phyloP scores from a whole-genome alignment of 2,329 filamentous ascomycete genomes.

The Mycogone perniciosa region DNA sequence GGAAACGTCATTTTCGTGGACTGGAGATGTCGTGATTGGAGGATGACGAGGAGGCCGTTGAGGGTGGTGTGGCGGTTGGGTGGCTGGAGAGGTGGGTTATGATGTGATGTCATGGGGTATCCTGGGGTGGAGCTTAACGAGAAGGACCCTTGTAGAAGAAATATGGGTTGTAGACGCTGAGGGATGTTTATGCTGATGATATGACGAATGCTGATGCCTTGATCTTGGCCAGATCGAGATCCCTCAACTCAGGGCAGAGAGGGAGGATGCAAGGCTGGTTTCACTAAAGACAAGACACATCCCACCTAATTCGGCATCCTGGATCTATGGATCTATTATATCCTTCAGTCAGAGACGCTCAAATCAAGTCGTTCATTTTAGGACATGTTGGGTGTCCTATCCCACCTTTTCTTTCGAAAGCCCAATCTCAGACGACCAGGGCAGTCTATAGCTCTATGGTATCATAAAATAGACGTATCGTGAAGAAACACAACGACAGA shows the following conservation, averaged over 20 bases:
- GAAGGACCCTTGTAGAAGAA: background rate
- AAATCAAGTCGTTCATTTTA: too few relatives aligned
- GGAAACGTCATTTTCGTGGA: constrained; percentile 9
- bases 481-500: background rate
- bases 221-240: background rate
- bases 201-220: background rate
- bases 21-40: constrained; percentile 1
- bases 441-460: constrained; percentile 4
- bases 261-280: too few relatives aligned
- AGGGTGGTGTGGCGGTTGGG: background rate
- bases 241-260: background rate
- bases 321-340: too few relatives aligned
- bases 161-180: background rate
- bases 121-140: background rate
- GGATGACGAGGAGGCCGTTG: background rate
- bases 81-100: background rate
- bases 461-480: background rate
- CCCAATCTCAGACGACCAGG: too few relatives aligned
- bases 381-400: too few relatives aligned
- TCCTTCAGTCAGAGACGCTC: too few relatives aligned
- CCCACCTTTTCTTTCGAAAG: too few relatives aligned
- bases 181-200: background rate
- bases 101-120: constrained; percentile 22
- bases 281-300: too few relatives aligned
- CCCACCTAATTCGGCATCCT: too few relatives aligned